Percentiles rank a stretch among this genome's conserved stretches.
Evolutionary conservation across 441 rosid species (phyloP).

Genomic region (Jatropha multifida): DNA sequence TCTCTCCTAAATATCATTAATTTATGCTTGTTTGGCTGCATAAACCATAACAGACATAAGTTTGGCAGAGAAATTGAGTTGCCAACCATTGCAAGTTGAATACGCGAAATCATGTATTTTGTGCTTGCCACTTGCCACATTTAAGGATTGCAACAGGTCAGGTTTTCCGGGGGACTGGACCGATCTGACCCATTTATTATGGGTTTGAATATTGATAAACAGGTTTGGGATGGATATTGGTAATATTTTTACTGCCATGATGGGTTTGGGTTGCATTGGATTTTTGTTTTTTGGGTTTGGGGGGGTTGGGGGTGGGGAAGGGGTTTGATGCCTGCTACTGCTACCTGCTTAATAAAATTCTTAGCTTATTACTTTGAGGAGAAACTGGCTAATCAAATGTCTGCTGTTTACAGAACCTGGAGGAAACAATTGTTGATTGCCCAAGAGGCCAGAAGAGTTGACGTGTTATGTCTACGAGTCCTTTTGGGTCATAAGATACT

Average conservation of each 20-base stretch:
- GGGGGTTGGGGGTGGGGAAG: no score
- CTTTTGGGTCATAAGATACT: constrained; percentile 77
- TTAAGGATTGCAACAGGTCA: no score
- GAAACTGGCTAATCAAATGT: constrained; percentile 10
- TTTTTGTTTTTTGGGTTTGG: no score
- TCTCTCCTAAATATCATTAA: neutral
- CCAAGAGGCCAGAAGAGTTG: constrained; percentile 78
- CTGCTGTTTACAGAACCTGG: constrained; percentile 60
- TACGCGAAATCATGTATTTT: neutral
- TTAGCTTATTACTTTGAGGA: neutral
- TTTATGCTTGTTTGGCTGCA: neutral
- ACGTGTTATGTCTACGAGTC: constrained; percentile 77
- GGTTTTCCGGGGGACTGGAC: no score
- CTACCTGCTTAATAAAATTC: neutral
- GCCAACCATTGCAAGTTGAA: neutral
- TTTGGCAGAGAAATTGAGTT: neutral
- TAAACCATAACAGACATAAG: neutral
- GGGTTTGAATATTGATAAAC: no score
- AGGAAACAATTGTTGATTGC: constrained; percentile 80
- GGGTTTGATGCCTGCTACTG: no score
- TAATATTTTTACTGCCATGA: no score
- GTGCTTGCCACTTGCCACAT: neutral
- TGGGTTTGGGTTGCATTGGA: no score
- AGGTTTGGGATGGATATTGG: no score
- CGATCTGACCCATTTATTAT: no score